Evolutionary conservation across 495 filamentous ascomycete species (phyloP), one percentile per base, ranked within the genome.

Genomic region (Trichocladium antarcticum): DNA sequence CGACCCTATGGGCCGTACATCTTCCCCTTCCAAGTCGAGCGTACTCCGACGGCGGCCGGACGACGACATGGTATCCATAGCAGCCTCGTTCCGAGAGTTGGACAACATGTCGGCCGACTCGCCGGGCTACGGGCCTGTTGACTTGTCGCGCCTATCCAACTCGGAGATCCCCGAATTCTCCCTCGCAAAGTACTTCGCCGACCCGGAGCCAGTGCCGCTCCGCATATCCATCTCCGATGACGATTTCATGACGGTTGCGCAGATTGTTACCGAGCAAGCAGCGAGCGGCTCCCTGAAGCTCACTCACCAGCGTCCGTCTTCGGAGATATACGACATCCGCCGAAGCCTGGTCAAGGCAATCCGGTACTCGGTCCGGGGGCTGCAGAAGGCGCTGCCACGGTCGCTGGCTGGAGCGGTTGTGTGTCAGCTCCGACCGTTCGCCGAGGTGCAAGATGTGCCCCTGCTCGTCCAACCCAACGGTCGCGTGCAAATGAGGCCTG

Each of bases 181-280:
- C 5, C 54, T 79, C 45, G 53, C 73, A 3, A 69, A 63, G 46
- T 71, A 71, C 50, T 73, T 75, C 57, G 62, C 73, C 15, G 67
- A 74, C 34, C 71, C 73, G 19, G 69, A 76, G 48, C 70, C 74
- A 4, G 54, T 61, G 4, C 56, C 60, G 20, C 55, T 73, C 21
- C 61, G 67, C 17, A 60, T 68, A 37, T 62, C 66, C 11, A 58
- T 67, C 36, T 56, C 68, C 17, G 72, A 77, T 46, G 60, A 70
- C 1, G 75, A 80, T 36, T 67, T 71, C 37, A 75, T 83, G 41
- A 72, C 71, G 15, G 65, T 77, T 24, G 79, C 76, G 6, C 79
- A 83, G 55, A 73, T 80, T 22, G 61, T 83, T n/a, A 77, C 76
- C 2, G 77, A 79, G 48, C 79, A 83, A 51, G 69, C 76, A 24